phyloP scores from a whole-genome alignment of 768 basidiomycete genomes.

The Inosperma sp. region DNA sequence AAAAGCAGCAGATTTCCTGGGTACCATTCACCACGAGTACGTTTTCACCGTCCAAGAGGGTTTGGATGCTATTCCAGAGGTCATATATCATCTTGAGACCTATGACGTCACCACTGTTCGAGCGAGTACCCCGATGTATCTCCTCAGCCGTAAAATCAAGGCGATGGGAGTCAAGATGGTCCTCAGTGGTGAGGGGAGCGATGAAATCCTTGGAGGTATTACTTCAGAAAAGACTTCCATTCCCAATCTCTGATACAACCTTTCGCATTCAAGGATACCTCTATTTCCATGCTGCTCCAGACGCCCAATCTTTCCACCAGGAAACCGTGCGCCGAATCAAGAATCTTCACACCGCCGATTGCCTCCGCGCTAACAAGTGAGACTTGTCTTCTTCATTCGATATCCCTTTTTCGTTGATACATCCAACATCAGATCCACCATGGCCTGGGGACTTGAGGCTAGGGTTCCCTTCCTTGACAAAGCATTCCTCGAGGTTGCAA shows the following conservation, averaged over 20 bases:
- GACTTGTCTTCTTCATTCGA: slow-evolving; percentile 17
- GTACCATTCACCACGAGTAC: slow-evolving; percentile 96
- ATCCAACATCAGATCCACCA: slow-evolving; percentile 66
- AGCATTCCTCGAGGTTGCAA: slow-evolving; percentile 87
- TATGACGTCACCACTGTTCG: slow-evolving; percentile 99
- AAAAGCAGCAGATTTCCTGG: slow-evolving; percentile 89
- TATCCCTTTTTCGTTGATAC: background rate
- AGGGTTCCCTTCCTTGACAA: slow-evolving; percentile 99
- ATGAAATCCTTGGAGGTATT: slow-evolving; percentile 93
- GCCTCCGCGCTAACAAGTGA: slow-evolving; percentile 96
- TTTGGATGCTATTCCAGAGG: slow-evolving; percentile 93
- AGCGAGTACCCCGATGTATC: slow-evolving; percentile 98
- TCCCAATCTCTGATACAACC: background rate
- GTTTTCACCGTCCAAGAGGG: slow-evolving; percentile 98
- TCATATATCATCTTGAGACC: slow-evolving; percentile 97
- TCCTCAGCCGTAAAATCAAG: slow-evolving; percentile 96
- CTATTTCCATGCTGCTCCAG: slow-evolving; percentile 98
- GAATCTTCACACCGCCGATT: slow-evolving; percentile 96
- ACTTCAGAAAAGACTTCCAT: background rate
- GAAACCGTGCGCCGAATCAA: slow-evolving; percentile 94
- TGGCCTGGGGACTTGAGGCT: slow-evolving; percentile 99
- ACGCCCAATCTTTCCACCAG: slow-evolving; percentile 84
- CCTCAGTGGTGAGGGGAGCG: slow-evolving; percentile 93
- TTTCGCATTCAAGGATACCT: slow-evolving; percentile 67
- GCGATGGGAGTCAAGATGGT: slow-evolving; percentile 99